phyloP scores from a whole-genome alignment of 2,329 filamentous ascomycete genomes.

The Colletotrichum higginsianum region DNA sequence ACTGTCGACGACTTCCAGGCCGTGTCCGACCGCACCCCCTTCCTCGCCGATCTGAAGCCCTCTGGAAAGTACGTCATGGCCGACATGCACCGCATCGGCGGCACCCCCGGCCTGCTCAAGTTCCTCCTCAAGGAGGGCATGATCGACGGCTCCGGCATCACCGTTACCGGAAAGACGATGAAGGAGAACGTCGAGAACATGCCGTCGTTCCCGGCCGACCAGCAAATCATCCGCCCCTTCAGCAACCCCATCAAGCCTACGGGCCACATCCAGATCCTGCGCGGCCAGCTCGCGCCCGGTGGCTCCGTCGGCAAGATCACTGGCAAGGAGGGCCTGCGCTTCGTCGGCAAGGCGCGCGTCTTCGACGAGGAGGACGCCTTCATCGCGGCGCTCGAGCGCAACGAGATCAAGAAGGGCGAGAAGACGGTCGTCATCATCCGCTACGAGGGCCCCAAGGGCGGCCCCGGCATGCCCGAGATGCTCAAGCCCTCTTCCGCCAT shows the following conservation, averaged over 20 bases:
- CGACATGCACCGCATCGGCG: constrained; percentile 87
- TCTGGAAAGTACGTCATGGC: constrained; percentile 91
- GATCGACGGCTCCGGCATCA: constrained; percentile 84
- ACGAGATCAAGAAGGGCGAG: constrained; percentile 85
- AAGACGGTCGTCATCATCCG: constrained; percentile 93
- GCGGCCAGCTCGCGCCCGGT: constrained; percentile 86
- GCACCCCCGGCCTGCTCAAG: constrained; percentile 89
- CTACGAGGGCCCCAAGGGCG: constrained; percentile 94
- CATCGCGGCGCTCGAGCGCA: constrained; percentile 81
- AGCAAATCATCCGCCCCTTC: constrained; percentile 86
- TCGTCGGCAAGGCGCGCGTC: constrained; percentile 84
- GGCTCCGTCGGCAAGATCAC: constrained; percentile 95
- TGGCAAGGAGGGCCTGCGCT: constrained; percentile 89
- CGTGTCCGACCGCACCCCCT: constrained; percentile 83
- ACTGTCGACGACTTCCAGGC: constrained; percentile 90
- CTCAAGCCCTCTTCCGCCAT: constrained; percentile 93
- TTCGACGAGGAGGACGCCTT: constrained; percentile 89
- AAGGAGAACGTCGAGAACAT: constrained; percentile 86
- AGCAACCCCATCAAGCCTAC: constrained; percentile 88
- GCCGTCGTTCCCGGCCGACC: constrained; percentile 81
- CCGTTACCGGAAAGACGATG: constrained; percentile 91
- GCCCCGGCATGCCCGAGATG: constrained; percentile 96
- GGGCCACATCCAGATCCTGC: constrained; percentile 90
- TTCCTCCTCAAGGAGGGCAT: constrained; percentile 87
- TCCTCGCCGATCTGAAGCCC: constrained; percentile 87